phyloP scores from a whole-genome alignment of 371 early-diverging fungal genomes.

The Mortierella sp. region DNA sequence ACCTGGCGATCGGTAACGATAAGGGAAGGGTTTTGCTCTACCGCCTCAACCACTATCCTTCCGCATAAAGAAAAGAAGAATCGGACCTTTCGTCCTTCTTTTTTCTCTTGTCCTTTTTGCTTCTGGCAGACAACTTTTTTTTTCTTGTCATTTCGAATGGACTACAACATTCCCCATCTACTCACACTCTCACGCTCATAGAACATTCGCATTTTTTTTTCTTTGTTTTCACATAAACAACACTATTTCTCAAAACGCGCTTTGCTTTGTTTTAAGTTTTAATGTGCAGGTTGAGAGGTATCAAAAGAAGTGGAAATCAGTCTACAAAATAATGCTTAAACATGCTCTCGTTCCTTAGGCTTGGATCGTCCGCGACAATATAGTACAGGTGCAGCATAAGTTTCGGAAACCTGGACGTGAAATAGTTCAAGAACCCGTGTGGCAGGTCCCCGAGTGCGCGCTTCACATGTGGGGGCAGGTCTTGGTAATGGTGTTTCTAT shows the following conservation, averaged over 20 bases:
- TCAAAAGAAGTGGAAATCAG: not conserved
- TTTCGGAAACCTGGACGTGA: constrained; percentile 91
- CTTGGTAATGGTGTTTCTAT: constrained; percentile 97
- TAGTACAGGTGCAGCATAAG: constrained; percentile 85
- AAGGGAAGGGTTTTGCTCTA: constrained; percentile 90
- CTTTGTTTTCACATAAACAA: not conserved
- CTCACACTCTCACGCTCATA: not conserved
- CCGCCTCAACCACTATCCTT: constrained; percentile 76
- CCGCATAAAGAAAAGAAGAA: constrained; percentile 35
- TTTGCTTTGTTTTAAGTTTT: not conserved
- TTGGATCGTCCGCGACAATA: constrained; percentile 68
- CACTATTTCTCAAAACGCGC: not conserved
- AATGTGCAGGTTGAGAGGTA: not conserved
- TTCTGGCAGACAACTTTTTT: not conserved
- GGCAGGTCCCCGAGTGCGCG: constrained; percentile 89
- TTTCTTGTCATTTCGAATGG: not conserved
- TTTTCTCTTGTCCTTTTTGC: not conserved
- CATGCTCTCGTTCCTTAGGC: constrained; percentile 71
- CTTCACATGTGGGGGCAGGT: constrained; percentile 84
- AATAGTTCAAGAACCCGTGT: constrained; percentile 89
- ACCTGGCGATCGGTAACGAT: constrained; percentile 90
- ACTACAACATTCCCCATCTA: not conserved
- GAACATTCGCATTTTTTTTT: constrained; percentile 2
- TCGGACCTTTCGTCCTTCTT: not conserved
- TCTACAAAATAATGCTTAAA: constrained; percentile 76